Evolutionary conservation across 176 grass and related monocot species (phyloP).

Genomic region (maize (Zea mays)): Zm-B73-REFERENCE-NAM-5.0 NC_050103.1:17667001-17667500

Average conservation of each 20-base stretch:
- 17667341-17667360: too few relatives aligned
- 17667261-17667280: neutral
- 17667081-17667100: constrained; percentile 3
- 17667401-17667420: neutral
- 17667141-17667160: constrained; percentile 13
- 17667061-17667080: neutral
- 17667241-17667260: neutral
- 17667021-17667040: neutral
- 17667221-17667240: neutral
- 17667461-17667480: neutral
- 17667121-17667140: constrained; percentile 29
- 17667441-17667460: neutral
- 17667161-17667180: neutral
- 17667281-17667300: neutral
- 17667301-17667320: neutral
- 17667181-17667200: neutral
- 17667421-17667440: neutral
- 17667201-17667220: neutral
- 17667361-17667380: too few relatives aligned
- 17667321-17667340: constrained; percentile 22
- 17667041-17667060: neutral
- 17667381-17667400: neutral
- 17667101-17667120: neutral
- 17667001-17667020: constrained; percentile 23
- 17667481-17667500: neutral